Base-by-base conservation (phyloP, 495 filamentous ascomycete species). In the Chaetomium tenue region DNA sequence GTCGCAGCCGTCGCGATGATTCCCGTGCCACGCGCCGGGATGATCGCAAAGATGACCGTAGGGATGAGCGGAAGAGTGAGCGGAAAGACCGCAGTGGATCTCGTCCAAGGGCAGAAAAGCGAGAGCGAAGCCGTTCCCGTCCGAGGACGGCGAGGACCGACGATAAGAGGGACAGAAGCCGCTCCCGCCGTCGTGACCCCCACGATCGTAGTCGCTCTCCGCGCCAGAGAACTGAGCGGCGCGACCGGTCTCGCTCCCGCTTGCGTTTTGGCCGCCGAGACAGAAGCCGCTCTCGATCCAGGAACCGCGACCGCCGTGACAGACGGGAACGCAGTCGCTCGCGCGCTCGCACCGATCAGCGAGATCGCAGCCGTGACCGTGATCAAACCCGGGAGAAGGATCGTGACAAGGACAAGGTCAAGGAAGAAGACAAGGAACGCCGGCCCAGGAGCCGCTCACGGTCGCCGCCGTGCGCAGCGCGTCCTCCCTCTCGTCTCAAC, bases 401-500 rank as follows among this genome's bases (percentile, higher is more conserved):
- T 26, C 67, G 64, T 30, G 61, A 66, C 3, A 61, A 65, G 42
- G 68, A 69, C 28, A 57, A 61, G 18, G 63, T 52, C 28, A 66
- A 48, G 44, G 50, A 68, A 50, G 64, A 64, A 2, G 66, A 66
- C 60, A 60, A 57, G 40, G 63, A 63, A 47, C 73, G 72, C 15
- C 66, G 67, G 55, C 76, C 74, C n/a, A 70, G 63, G 55, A 79
- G 76, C 60, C 75, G 72, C 13, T 79, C 76, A 15, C 74, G 72
- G 12, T 78, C 78, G 22, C 73, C 75, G 33, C 33, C 33, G 33
- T 6, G 5, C 22, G 39, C 62, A 0, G 65, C 65, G 20, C 70
- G 72, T 8, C 75, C 71, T 0, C 67, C 76, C 9, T 74, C 74
- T 5, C 65, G 60, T 39, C 53, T 76, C 11, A 70, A 68, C 60